Base-by-base conservation (phyloP, 306 rosid species). In the Dicorynia guianensis region DNA sequence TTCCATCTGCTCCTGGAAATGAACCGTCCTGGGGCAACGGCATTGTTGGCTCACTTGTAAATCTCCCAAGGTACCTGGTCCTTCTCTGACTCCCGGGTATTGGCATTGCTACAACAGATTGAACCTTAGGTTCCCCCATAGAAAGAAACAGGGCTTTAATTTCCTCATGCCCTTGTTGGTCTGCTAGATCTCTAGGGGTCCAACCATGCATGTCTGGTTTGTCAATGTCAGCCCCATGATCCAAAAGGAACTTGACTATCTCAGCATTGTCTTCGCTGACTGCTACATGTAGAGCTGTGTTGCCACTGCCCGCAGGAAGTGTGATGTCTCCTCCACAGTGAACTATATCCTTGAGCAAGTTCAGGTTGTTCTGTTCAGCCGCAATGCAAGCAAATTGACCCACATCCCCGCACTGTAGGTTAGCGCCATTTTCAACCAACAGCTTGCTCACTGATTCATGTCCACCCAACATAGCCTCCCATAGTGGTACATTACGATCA, bases 141-240 rank as follows among this genome's bases (percentile, higher is more conserved):
- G 89, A 72, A 20, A 81, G 76, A 70, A 95, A 95, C 19, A 92
- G 63, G 81, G 50, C 77, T 64, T 85, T 89, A 17, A 95, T 92
- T 6, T 92, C 93, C 11, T 44, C 78, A 3, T 89, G 97, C 6
- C 96, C 92, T 35, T 90, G 99, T 52, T 95, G 99, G 39, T 90
- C 99, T 11, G 92, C 97, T 35, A 92, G 81, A 7, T 65, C 86
- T 82, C 91, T 83, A 1, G 99, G 90, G 18, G 89, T 90, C 99
- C 99, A 95, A 56, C 93, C 87, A 15, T 83, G 38, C 46, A 30
- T 47, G 63, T 92, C 88, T 46, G 87, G 80, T 57, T 81, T 85
- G 73, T 95, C 91, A 12, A 90, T 59, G 72, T 84, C 83, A 12
- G 97, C 97, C 0, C 97, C 97, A 5, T 82, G 75, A 15, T 81